Conservation (phyloP, 1,139 yeast species). For the Yamadazyma dushanensis region DNA sequence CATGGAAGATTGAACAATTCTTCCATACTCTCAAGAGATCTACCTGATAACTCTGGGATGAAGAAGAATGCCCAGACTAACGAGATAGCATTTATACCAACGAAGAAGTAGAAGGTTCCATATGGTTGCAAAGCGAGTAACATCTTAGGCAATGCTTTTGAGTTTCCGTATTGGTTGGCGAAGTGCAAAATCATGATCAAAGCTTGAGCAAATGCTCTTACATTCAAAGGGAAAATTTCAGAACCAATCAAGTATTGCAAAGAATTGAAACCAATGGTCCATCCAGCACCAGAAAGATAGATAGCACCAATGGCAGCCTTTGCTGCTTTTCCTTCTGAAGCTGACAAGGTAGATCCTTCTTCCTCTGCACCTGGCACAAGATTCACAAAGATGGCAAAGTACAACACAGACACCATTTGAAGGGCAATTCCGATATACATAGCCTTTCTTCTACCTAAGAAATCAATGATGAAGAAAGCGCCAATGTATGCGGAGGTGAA, state of each 20-base stretch:
- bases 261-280: constrained; percentile 61
- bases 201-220: constrained; percentile 50
- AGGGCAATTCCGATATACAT: constrained; percentile 35
- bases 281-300: constrained; percentile 51
- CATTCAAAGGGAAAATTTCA: constrained; percentile 54
- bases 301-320: constrained; percentile 50
- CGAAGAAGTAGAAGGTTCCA: constrained; percentile 54
- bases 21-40: constrained; percentile 52
- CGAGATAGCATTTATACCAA: constrained; percentile 37
- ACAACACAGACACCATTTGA: constrained; percentile 25
- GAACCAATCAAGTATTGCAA: constrained; percentile 55
- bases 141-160: constrained; percentile 54
- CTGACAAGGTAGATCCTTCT: constrained; percentile 21
- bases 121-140: constrained; percentile 41
- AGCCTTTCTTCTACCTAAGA: constrained; percentile 38
- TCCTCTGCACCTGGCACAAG: constrained; percentile 42
- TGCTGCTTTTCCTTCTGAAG: constrained; percentile 34
- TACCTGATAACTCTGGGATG: constrained; percentile 50
- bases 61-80: constrained; percentile 49
- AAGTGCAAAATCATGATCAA: constrained; percentile 54
- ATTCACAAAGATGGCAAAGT: constrained; percentile 43
- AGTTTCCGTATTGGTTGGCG: constrained; percentile 55
- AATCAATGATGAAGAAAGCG: constrained; percentile 44
- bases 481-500: constrained; percentile 36
- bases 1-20: constrained; percentile 55